Conservation (phyloP, 495 filamentous ascomycete genomes). For the Diplogelasinospora grovesii region DNA sequence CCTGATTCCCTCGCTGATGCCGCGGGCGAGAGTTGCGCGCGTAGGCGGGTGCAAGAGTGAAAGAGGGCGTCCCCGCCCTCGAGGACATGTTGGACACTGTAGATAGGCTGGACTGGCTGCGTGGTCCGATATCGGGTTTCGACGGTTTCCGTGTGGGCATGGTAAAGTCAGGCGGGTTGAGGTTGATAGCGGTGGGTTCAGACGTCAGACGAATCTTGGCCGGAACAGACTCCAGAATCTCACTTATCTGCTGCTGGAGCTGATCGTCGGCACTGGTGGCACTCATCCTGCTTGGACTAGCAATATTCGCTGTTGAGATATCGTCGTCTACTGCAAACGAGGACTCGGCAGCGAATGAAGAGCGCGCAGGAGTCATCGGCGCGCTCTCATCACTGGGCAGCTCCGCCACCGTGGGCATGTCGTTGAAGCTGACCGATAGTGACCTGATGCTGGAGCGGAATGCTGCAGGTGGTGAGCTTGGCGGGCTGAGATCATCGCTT, state of each 20-base stretch:
- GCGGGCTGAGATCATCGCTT: constrained; percentile 32
- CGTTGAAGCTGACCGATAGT: constrained; percentile 38
- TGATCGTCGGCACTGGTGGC: constrained; percentile 49
- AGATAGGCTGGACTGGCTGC: constrained; percentile 39
- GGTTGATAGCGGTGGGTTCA: constrained; percentile 36
- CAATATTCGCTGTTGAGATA: constrained; percentile 27
- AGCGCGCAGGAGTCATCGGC: constrained; percentile 18
- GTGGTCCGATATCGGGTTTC: constrained; percentile 26
- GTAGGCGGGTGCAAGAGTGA: constrained; percentile 60
- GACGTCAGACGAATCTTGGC: constrained; percentile 69
- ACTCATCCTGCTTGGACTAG: constrained; percentile 28
- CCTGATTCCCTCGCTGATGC: constrained; percentile 44
- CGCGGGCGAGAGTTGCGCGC: constrained; percentile 36
- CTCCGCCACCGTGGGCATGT: constrained; percentile 31
- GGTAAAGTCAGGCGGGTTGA: constrained; percentile 43
- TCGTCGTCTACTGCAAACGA: constrained; percentile 19
- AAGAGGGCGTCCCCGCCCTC: constrained; percentile 58
- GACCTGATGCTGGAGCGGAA: constrained; percentile 33
- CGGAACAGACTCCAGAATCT: constrained; percentile 74
- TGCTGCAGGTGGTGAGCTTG: constrained; percentile 33
- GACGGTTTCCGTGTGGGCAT: constrained; percentile 32
- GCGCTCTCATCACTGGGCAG: constrained; percentile 24
- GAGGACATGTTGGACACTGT: constrained; percentile 31
- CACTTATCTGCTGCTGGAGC: constrained; percentile 78
- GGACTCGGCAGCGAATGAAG: no score